Conservation (phyloP, 495 filamentous ascomycete genomes). For the Apodospora peruviana region DNA sequence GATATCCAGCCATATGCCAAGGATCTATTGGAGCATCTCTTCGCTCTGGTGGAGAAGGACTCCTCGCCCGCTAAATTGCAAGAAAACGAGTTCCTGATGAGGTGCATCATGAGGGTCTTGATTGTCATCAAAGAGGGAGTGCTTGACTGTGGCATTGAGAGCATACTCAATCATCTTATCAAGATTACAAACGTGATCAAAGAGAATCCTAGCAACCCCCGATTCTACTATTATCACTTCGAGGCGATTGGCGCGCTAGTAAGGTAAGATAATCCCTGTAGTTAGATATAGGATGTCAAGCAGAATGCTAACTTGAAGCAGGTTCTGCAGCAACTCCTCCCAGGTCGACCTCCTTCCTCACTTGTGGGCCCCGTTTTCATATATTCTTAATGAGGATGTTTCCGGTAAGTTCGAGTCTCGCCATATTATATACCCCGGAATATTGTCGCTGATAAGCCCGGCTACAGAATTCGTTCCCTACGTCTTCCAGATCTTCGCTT, state of each 20-base stretch:
- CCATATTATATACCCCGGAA: not conserved
- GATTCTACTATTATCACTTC: constrained; percentile 98
- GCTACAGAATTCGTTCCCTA: constrained; percentile 85
- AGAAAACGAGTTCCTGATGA: constrained; percentile 98
- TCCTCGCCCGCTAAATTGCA: constrained; percentile 83
- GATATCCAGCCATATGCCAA: constrained; percentile 75
- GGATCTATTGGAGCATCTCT: constrained; percentile 86
- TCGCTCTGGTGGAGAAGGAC: constrained; percentile 79
- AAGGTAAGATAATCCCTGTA: constrained; percentile 39
- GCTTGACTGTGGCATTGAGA: constrained; percentile 59
- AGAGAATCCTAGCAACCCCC: constrained; percentile 90
- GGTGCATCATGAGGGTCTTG: constrained; percentile 93
- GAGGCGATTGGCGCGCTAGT: constrained; percentile 95
- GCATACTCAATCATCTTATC: constrained; percentile 69
- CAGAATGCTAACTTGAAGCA: constrained; percentile 23
- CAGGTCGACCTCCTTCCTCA: constrained; percentile 68
- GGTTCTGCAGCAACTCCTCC: constrained; percentile 62
- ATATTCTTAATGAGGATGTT: constrained; percentile 71
- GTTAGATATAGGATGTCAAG: not conserved
- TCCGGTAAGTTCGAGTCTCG: constrained; percentile 47
- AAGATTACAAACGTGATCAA: constrained; percentile 84
- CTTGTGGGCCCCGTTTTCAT: constrained; percentile 72
- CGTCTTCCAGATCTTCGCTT: constrained; percentile 90
- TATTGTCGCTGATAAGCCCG: constrained; percentile 10
- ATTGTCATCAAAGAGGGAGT: constrained; percentile 83